phyloP scores from a whole-genome alignment of 2,329 filamentous ascomycete genomes.

The Sphaerulina populicola region DNA sequence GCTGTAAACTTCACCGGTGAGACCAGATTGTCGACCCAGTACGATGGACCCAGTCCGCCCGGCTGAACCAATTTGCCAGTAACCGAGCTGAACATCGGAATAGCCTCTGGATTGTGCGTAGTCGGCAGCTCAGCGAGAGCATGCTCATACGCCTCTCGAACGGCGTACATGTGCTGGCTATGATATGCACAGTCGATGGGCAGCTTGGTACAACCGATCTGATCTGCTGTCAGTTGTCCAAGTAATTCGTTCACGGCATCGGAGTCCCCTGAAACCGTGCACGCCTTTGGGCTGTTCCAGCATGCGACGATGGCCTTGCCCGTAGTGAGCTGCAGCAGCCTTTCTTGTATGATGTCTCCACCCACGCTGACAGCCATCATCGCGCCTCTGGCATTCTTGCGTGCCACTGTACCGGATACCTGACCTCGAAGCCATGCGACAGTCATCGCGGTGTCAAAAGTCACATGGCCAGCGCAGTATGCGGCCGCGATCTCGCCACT shows the following conservation, averaged over 20 bases:
- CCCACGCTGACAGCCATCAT: constrained; percentile 32
- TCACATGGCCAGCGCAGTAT: constrained; percentile 24
- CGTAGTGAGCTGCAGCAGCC: constrained; percentile 16
- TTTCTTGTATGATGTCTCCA: constrained; percentile 19
- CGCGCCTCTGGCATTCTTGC: constrained; percentile 17
- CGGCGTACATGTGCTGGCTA: constrained; percentile 32
- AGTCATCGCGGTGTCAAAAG: constrained; percentile 14
- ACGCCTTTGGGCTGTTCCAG: constrained; percentile 35
- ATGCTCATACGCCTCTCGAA: constrained; percentile 1
- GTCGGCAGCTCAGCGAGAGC: constrained; percentile 2
- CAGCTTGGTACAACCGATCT: constrained; percentile 36
- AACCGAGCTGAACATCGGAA: constrained; percentile 7
- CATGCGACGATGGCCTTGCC: constrained; percentile 29
- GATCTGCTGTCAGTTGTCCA: constrained; percentile 29
- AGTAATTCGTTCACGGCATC: constrained; percentile 32
- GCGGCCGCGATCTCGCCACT: constrained; percentile 31
- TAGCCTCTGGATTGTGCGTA: neutral
- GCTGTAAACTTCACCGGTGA: constrained; percentile 10
- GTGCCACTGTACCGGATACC: constrained; percentile 6
- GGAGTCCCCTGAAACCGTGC: constrained; percentile 42
- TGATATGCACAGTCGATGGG: constrained; percentile 40
- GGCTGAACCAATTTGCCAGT: neutral
- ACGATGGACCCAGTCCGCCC: constrained; percentile 1
- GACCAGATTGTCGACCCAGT: constrained; percentile 13
- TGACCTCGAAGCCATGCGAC: constrained; percentile 20